Evolutionary conservation across 805 yeast genomes (phyloP).

Genomic region (Metschnikowia kunwiensis): DNA sequence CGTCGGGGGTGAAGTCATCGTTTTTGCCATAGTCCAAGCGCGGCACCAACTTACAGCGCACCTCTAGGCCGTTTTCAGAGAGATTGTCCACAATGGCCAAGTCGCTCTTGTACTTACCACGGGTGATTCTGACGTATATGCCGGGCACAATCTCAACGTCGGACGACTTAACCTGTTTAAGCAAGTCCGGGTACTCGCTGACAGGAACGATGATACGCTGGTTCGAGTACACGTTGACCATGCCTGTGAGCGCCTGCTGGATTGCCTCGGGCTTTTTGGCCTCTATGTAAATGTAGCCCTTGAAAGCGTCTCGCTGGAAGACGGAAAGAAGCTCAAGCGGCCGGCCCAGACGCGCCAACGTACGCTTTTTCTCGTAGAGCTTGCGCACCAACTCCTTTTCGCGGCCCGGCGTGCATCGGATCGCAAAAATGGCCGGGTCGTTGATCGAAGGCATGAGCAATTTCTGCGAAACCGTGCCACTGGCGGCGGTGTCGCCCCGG

Average conservation of each 20-base stretch:
- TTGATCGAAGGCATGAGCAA: slow-evolving; percentile 91
- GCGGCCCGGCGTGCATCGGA: slow-evolving; percentile 87
- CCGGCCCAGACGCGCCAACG: slow-evolving; percentile 66
- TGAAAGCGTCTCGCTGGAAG: slow-evolving; percentile 90
- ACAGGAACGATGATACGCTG: slow-evolving; percentile 89
- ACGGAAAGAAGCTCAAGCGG: slow-evolving; percentile 85
- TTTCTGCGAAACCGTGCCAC: slow-evolving; percentile 78
- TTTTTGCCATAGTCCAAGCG: slow-evolving; percentile 85
- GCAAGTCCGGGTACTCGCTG: slow-evolving; percentile 87
- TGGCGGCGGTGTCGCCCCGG: slow-evolving; percentile 72
- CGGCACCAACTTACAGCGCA: slow-evolving; percentile 88
- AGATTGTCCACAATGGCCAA: slow-evolving; percentile 89
- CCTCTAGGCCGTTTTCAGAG: slow-evolving; percentile 93
- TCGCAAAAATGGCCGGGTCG: slow-evolving; percentile 95
- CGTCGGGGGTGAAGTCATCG: slow-evolving; percentile 48
- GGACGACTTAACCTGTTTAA: slow-evolving; percentile 83
- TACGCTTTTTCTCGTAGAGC: slow-evolving; percentile 77
- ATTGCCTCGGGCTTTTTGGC: slow-evolving; percentile 93
- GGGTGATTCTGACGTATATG: slow-evolving; percentile 81
- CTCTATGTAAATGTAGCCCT: slow-evolving; percentile 90
- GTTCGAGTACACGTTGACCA: slow-evolving; percentile 74
- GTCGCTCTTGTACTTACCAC: slow-evolving; percentile 92
- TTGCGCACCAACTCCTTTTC: slow-evolving; percentile 89
- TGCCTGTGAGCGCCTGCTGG: slow-evolving; percentile 80
- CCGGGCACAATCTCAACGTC: slow-evolving; percentile 91